Conservation (phyloP, 2,329 filamentous ascomycete species). For the Penicillium sp. region DNA sequence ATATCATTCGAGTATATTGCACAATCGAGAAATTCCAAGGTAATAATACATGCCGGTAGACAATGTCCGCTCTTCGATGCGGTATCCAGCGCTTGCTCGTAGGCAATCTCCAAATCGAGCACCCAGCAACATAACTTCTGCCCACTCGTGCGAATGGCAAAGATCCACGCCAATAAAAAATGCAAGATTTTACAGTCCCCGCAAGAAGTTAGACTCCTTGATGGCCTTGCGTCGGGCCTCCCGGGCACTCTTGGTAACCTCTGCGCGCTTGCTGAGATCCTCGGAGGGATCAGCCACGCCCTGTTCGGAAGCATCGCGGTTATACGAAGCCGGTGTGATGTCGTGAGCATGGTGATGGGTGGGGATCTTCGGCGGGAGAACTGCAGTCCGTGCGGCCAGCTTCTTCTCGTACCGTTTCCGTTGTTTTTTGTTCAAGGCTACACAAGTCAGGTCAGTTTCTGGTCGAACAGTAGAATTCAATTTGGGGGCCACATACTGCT, state of each 20-base stretch:
- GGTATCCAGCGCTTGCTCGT: too few species aligned
- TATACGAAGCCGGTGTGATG: slow-evolving; percentile 39
- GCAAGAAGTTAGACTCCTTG: slow-evolving; percentile 46
- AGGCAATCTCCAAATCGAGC: slow-evolving; percentile 14
- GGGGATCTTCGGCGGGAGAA: slow-evolving; percentile 39
- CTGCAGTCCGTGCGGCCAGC: slow-evolving; percentile 38
- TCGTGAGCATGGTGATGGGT: slow-evolving; percentile 44
- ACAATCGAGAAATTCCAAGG: slow-evolving; percentile 23
- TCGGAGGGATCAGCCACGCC: slow-evolving; percentile 33
- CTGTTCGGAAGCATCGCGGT: slow-evolving; percentile 18
- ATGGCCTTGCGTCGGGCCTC: slow-evolving; percentile 44
- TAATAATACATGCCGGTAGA: slow-evolving; percentile 31
- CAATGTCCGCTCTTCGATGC: too few species aligned
- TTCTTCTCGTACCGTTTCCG: slow-evolving; percentile 45
- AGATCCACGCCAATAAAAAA: slow-evolving; percentile 2
- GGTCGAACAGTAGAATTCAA: background rate
- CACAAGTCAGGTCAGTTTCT: slow-evolving; percentile 14
- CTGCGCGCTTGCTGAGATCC: slow-evolving; percentile 34
- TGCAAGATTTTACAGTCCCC: slow-evolving; percentile 35
- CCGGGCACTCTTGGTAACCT: slow-evolving; percentile 43
- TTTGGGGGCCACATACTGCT: slow-evolving; percentile 31
- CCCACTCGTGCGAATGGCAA: too few species aligned
- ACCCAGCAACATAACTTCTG: too few species aligned
- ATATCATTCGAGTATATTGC: slow-evolving; percentile 23
- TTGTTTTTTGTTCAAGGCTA: slow-evolving; percentile 46